phyloP scores from a whole-genome alignment of 306 rosid species.

The Corylus heterophylla region DNA sequence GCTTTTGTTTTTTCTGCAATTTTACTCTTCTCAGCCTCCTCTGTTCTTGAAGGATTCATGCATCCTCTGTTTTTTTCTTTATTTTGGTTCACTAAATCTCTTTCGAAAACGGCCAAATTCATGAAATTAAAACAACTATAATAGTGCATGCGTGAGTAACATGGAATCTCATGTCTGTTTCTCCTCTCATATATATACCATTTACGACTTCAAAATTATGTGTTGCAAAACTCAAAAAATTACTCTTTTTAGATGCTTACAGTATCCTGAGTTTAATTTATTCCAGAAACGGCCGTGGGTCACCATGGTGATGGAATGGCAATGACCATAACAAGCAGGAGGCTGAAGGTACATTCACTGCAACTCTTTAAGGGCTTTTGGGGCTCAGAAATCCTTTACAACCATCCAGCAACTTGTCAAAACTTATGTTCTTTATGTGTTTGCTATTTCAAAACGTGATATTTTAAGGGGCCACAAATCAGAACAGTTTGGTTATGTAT shows the following conservation, averaged over 20 bases:
- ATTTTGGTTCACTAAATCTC: not conserved
- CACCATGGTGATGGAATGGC: slow-evolving; percentile 30
- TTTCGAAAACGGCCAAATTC: not conserved
- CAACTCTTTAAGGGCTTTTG: slow-evolving; percentile 7
- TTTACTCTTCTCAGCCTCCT: not conserved
- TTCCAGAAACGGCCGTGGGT: slow-evolving; percentile 35
- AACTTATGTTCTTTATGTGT: not conserved
- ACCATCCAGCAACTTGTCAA: not conserved
- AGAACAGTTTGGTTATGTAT: not conserved
- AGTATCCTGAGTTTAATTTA: not conserved
- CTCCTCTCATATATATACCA: not conserved
- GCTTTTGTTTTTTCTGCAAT: not conserved
- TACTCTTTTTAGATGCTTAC: not conserved
- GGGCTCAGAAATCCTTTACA: not conserved
- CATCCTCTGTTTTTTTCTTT: not conserved
- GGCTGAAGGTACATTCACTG: slow-evolving; percentile 59
- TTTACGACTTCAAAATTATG: not conserved
- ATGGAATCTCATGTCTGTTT: not conserved
- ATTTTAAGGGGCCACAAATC: not conserved
- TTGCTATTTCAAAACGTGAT: too few species aligned
- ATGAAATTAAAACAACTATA: not conserved
- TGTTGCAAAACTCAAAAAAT: not conserved
- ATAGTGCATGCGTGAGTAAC: not conserved
- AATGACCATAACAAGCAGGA: slow-evolving; percentile 37
- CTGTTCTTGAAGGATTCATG: not conserved